A percentile compares a stretch with the other conserved stretches of the same genome.
These are phyloP conservation scores for Sporothrix humicola DNA, from an alignment of 2,329 filamentous ascomycete species.

Conservation along the genomic window DNA sequence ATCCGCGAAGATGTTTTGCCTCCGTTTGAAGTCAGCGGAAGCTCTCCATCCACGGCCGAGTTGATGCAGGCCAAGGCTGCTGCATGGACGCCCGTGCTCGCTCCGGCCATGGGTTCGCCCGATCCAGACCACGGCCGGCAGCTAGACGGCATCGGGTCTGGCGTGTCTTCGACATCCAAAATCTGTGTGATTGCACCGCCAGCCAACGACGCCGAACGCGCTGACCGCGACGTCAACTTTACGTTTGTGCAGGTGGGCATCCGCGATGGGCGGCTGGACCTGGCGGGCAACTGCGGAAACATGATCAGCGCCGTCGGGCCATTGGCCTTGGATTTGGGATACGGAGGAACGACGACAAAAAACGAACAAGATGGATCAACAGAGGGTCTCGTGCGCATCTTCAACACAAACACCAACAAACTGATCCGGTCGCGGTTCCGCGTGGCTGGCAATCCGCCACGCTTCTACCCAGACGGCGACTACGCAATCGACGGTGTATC, in stretches of 20 bases:
- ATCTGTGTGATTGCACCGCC: conserved; percentile 68
- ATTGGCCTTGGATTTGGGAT: conserved; percentile 62
- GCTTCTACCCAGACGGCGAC: conserved; percentile 44
- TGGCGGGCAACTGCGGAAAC: conserved; percentile 76
- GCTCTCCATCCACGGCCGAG: not conserved
- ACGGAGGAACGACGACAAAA: conserved; percentile 42
- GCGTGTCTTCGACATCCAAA: conserved; percentile 72
- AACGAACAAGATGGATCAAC: conserved; percentile 37
- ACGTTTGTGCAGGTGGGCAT: conserved; percentile 75
- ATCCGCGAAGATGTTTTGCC: conserved; percentile 40
- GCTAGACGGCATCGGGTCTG: conserved; percentile 73
- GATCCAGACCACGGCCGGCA: conserved; percentile 70
- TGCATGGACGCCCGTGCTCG: conserved; percentile 41
- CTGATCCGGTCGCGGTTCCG: conserved; percentile 49
- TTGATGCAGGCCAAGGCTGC: conserved; percentile 25
- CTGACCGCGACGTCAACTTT: conserved; percentile 65
- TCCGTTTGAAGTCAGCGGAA: not conserved
- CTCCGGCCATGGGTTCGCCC: conserved; percentile 64
- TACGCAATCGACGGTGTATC: conserved; percentile 51
- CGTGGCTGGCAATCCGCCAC: conserved; percentile 48
- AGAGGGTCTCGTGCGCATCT: conserved; percentile 58
- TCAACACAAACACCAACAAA: conserved; percentile 75
- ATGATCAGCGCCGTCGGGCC: conserved; percentile 72
- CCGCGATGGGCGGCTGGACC: conserved; percentile 64
- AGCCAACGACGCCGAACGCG: conserved; percentile 31